Base-by-base conservation (phyloP, 192 early-diverging fungal genomes). In the Entomortierella lignicola region DNA sequence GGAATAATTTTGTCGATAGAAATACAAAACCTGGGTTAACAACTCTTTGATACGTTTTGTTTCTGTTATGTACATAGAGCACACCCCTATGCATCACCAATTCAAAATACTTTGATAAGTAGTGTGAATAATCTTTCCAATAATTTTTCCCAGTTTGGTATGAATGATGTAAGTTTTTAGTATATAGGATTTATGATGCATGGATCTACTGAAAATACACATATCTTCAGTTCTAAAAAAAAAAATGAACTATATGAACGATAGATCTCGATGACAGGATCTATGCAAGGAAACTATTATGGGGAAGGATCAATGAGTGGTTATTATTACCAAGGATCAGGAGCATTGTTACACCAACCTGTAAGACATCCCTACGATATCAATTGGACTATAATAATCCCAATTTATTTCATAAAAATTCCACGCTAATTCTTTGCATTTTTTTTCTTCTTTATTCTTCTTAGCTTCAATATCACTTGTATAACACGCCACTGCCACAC, bases 381-480 rank as follows among this genome's bases (percentile, higher is more conserved):
- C 44, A 12, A 47, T 15, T 12, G 20, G 20, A 47, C 44, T 47
- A 20, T 4, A 3, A 15, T 20, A 4, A 20, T 4, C 15, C 4
- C 20, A 47, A 11, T 47, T 4, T 47, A 15, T 47, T 47, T 5
- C 2, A 15, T 11, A 4, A 47, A 20, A 11, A 47, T 20, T 47
- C 44, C 17, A 15, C n/a, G n/a, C n/a, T n/a, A n/a, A n/a, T n/a
- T n/a, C n/a, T n/a, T n/a, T n/a, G n/a, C n/a, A 20, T 47, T 37
- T 37, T 4, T 10, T 10, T 5, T 12, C 17, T 47, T 5, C 4
- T 20, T 47, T 47, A 12, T 48, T n/a, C 43, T 17, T 5, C 26
- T 31, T 62, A 94, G 89, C 84, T 96, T 10, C 91, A 92, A 69
- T 90, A 96, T 75, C 94, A 95, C 71, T 63, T 95, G 20, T 97